Evolutionary conservation across 192 early-diverging fungal species (phyloP).

Genomic region (Funneliformis geosporum): DNA sequence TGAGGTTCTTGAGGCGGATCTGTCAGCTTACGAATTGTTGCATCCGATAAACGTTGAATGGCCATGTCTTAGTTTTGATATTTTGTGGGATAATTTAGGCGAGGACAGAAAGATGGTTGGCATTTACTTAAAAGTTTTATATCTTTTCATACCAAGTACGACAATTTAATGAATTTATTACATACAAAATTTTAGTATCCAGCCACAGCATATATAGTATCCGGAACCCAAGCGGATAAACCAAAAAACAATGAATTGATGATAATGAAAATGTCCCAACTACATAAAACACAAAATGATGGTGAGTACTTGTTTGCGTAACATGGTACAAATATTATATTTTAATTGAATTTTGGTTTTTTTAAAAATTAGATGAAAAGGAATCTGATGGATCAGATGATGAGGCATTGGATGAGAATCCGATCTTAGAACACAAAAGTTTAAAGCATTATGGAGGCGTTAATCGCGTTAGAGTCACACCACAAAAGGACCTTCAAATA

Average conservation of each 20-base stretch:
- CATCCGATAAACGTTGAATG: constrained; percentile 90
- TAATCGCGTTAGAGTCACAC: constrained; percentile 86
- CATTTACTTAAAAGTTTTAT: neutral
- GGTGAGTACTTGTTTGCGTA: constrained; percentile 27
- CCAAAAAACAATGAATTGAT: constrained; percentile 87
- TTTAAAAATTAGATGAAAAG: constrained; percentile 39
- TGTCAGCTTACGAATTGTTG: constrained; percentile 95
- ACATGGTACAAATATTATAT: neutral
- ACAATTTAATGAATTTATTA: neutral
- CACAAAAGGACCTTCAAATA: constrained; percentile 74
- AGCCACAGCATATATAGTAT: constrained; percentile 88
- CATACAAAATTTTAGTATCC: constrained; percentile 65
- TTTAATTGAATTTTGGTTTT: neutral
- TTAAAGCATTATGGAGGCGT: constrained; percentile 89
- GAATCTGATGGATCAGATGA: constrained; percentile 74
- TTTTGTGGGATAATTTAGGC: constrained; percentile 87
- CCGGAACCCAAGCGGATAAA: constrained; percentile 88
- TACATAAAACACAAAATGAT: constrained; percentile 91
- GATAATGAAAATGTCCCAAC: constrained; percentile 93
- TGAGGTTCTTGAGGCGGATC: constrained; percentile 93
- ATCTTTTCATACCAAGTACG: neutral
- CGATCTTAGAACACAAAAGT: constrained; percentile 81
- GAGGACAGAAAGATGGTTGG: constrained; percentile 59
- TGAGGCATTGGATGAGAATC: constrained; percentile 92
- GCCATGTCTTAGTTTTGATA: constrained; percentile 97